Conservation (phyloP, 805 yeast species). For the Candida railenensis region DNA sequence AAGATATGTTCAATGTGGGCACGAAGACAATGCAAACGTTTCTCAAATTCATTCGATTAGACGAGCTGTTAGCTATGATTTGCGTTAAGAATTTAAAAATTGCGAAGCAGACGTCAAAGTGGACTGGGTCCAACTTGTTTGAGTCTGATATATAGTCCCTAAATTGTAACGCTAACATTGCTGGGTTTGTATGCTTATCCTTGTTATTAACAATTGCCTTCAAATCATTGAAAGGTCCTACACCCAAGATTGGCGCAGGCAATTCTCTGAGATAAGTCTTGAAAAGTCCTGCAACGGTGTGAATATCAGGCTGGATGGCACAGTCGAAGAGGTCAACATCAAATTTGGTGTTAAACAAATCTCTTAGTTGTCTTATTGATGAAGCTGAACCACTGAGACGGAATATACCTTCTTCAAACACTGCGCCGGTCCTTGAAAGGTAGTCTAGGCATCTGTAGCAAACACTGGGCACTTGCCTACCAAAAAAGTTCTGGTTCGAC, state of each 20-base stretch:
- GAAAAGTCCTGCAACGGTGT: constrained; percentile 82
- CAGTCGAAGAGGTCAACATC: constrained; percentile 65
- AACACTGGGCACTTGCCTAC: constrained; percentile 66
- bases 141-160: constrained; percentile 27
- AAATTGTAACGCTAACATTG: constrained; percentile 25
- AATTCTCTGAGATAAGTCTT: constrained; percentile 80
- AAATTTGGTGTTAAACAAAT: constrained; percentile 59
- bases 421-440: constrained; percentile 63
- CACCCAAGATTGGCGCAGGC: constrained; percentile 67
- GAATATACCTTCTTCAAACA: constrained; percentile 88
- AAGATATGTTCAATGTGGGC: constrained; percentile 71
- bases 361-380: constrained; percentile 66
- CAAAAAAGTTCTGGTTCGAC: constrained; percentile 48
- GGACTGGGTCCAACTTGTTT: constrained; percentile 49
- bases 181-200: constrained; percentile 10
- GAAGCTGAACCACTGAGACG: constrained; percentile 87
- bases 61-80: constrained; percentile 57
- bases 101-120: constrained; percentile 59
- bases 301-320: constrained; percentile 60
- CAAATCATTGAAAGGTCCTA: constrained; percentile 35
- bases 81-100: constrained; percentile 67
- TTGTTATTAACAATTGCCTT: constrained; percentile 17
- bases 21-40: constrained; percentile 80
- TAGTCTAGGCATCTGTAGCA: constrained; percentile 73
- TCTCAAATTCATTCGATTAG: constrained; percentile 80